These are phyloP conservation scores for Raddia guianensis DNA, from an alignment of 176 grass and related monocot genomes.

Conservation along the genomic window DNA sequence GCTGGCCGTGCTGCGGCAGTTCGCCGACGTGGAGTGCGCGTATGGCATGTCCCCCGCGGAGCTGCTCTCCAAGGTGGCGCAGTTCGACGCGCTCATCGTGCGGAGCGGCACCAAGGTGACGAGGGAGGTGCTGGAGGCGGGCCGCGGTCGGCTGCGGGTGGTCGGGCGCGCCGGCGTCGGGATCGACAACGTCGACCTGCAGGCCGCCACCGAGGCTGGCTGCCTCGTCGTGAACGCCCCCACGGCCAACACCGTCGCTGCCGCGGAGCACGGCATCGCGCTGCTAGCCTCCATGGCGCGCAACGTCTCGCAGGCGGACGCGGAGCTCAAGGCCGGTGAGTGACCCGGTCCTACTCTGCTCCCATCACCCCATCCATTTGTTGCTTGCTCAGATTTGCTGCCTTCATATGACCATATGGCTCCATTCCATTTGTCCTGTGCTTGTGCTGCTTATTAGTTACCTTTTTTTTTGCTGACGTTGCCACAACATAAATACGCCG, in stretches of 20 bases:
- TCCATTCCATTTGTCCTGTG: neutral
- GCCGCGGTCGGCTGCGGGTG: slow-evolving; percentile 49
- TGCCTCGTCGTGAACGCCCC: slow-evolving; percentile 85
- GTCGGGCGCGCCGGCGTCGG: slow-evolving; percentile 75
- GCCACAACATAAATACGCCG: neutral
- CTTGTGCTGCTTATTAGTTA: neutral
- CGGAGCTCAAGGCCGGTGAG: slow-evolving; percentile 71
- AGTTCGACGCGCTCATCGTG: slow-evolving; percentile 76
- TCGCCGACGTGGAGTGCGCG: slow-evolving; percentile 58
- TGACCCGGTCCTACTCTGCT: neutral
- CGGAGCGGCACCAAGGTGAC: slow-evolving; percentile 80
- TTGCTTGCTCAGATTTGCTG: neutral
- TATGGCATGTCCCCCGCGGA: slow-evolving; percentile 66
- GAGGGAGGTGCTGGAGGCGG: slow-evolving; percentile 71
- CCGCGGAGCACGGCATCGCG: slow-evolving; percentile 77
- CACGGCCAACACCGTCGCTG: slow-evolving; percentile 73
- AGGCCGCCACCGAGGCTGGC: slow-evolving; percentile 65
- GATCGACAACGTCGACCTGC: slow-evolving; percentile 88
- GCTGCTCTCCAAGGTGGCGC: slow-evolving; percentile 51
- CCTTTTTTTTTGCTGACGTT: neutral
- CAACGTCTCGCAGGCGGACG: slow-evolving; percentile 67
- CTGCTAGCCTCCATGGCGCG: slow-evolving; percentile 79
- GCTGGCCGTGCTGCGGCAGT: slow-evolving; percentile 59
- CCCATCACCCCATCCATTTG: neutral
- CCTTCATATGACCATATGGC: too few relatives aligned